phyloP scores from a whole-genome alignment of 306 rosid species.

The Prunus campanulata region DNA sequence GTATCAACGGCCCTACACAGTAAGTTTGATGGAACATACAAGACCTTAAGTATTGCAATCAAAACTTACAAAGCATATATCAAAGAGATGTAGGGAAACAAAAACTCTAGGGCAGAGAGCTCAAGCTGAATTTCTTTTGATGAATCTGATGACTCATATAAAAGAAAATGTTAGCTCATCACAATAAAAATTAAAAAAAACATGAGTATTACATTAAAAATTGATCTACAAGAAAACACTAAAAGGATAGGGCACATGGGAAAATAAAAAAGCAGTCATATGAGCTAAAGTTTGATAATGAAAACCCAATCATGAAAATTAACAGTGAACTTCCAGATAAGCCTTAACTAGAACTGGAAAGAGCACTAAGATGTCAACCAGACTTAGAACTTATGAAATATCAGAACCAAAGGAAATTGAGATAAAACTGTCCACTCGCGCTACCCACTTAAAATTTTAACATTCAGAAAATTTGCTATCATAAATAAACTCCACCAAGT shows the following conservation, averaged over 20 bases:
- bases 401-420: not conserved
- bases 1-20: slow-evolving; percentile 38
- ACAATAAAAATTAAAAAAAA: slow-evolving; percentile 31
- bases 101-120: slow-evolving; percentile 86
- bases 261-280: not conserved
- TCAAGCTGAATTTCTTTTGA: slow-evolving; percentile 87
- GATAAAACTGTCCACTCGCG: not conserved
- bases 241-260: not conserved
- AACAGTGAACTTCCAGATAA: not conserved
- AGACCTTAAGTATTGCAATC: slow-evolving; percentile 31
- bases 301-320: not conserved
- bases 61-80: slow-evolving; percentile 82
- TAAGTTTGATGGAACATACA: slow-evolving; percentile 49
- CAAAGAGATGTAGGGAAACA: slow-evolving; percentile 76
- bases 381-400: not conserved
- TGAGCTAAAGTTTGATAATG: not conserved
- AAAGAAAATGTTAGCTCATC: slow-evolving; percentile 66
- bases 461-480: not conserved
- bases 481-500: slow-evolving; percentile 15
- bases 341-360: not conserved
- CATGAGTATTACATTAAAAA: slow-evolving; percentile 24
- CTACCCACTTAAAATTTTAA: not conserved
- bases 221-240: slow-evolving; percentile 1
- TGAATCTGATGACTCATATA: slow-evolving; percentile 71
- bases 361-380: not conserved